A percentile compares a stretch with the other conserved stretches of the same genome.
Evolutionary conservation across 139 green algal species (phyloP).

Genomic region (Nannochloris sp.): DNA sequence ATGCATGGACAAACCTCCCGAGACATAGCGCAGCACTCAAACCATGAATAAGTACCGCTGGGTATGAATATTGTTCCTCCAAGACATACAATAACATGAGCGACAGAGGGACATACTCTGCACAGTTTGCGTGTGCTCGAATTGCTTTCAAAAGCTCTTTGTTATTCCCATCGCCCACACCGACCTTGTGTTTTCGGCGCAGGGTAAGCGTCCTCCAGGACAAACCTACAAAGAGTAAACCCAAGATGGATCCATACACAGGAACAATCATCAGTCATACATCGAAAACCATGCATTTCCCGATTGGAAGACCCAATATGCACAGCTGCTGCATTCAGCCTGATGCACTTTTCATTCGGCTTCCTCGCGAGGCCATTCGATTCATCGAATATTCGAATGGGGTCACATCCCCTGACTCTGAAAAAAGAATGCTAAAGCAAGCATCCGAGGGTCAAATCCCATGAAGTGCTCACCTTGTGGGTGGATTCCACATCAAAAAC

Average conservation of each 20-base stretch:
- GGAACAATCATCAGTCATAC: background rate
- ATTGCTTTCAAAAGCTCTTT: background rate
- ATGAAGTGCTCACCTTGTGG: no score
- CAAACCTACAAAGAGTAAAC: background rate
- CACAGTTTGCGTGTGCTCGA: background rate
- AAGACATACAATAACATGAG: background rate
- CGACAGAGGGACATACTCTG: background rate
- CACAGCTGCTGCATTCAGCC: no score
- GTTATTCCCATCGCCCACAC: background rate
- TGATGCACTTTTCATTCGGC: no score
- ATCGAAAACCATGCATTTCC: no score
- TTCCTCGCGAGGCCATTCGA: no score
- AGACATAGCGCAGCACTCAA: background rate
- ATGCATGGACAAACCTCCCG: background rate
- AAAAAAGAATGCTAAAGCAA: no score
- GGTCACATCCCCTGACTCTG: no score
- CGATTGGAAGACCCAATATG: no score
- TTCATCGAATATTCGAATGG: no score
- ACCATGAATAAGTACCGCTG: background rate
- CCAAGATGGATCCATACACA: background rate
- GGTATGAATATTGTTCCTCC: background rate
- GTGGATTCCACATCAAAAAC: no score
- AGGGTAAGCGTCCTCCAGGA: background rate
- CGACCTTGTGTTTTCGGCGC: conserved; percentile 2
- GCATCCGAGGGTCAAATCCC: no score